Conservation (phyloP, 148 eudicot genomes). For the Rhododendron williamsianum region DNA sequence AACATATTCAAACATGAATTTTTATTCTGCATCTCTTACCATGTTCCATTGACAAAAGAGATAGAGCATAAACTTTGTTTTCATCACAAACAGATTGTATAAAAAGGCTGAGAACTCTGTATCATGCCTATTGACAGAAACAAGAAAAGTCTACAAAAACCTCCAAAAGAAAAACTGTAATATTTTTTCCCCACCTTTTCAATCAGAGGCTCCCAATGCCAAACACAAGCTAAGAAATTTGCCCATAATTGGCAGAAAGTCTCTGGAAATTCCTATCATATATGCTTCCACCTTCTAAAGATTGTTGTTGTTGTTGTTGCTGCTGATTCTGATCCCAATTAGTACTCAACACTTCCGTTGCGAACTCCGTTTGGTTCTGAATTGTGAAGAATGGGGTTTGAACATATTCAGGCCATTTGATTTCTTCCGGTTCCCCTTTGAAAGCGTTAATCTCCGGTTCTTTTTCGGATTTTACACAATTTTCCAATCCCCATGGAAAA, state of each 20-base stretch:
- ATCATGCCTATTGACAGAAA: constrained; percentile 50
- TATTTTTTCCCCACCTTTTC: not conserved
- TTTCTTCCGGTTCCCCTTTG: constrained; percentile 40
- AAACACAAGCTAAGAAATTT: constrained; percentile 41
- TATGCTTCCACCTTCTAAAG: constrained; percentile 35
- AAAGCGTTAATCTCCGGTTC: constrained; percentile 22
- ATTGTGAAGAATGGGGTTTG: constrained; percentile 36
- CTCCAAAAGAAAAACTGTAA: not conserved
- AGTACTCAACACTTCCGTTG: constrained; percentile 17
- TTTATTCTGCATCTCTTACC: not conserved
- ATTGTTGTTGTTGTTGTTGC: constrained; percentile 21
- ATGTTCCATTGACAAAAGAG: constrained; percentile 8
- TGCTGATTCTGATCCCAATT: constrained; percentile 41
- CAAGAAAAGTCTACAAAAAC: not conserved
- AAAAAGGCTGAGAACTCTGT: constrained; percentile 1
- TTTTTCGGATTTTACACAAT: constrained; percentile 27
- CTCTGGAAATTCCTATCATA: constrained; percentile 58
- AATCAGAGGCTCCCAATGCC: not conserved
- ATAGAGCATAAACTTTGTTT: not conserved
- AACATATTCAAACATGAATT: not conserved
- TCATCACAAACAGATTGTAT: constrained; percentile 13
- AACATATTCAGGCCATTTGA: constrained; percentile 70
- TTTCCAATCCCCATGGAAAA: constrained; percentile 41
- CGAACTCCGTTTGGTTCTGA: constrained; percentile 20
- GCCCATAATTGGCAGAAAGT: constrained; percentile 66